These are phyloP conservation scores for Isatis lusitanica DNA, from an alignment of 441 rosid genomes.

Conservation along the genomic window DNA sequence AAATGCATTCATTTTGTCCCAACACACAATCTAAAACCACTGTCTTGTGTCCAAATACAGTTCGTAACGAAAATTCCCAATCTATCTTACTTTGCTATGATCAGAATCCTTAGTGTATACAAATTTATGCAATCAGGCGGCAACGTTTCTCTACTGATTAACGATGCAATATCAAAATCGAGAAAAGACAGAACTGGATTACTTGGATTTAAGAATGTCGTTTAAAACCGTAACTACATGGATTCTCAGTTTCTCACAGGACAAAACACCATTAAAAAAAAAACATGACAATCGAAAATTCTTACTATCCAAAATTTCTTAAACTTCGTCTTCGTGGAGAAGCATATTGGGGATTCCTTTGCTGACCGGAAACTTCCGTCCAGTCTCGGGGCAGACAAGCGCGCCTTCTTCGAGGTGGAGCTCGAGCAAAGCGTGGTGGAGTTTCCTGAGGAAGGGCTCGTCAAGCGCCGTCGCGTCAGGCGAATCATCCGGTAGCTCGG, in stretches of 20 bases:
- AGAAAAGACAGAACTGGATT: background rate
- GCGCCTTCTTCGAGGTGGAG: constrained; percentile 85
- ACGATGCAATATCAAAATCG: no score
- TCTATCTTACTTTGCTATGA: no score
- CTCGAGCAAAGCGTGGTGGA: constrained; percentile 90
- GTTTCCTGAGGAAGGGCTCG: constrained; percentile 58
- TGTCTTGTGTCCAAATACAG: background rate
- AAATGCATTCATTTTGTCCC: background rate
- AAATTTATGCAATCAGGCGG: no score
- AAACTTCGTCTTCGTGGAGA: constrained; percentile 92
- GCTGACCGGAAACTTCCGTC: constrained; percentile 72
- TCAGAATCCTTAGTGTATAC: no score
- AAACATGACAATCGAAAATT: no score
- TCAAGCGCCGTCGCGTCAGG: constrained; percentile 51
- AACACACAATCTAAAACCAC: background rate
- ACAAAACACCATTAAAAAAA: no score
- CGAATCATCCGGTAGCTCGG: constrained; percentile 63
- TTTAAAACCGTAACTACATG: no score
- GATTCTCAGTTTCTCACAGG: no score
- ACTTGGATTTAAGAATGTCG: no score
- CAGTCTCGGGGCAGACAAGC: constrained; percentile 84
- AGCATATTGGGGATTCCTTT: constrained; percentile 95
- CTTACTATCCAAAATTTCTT: constrained; percentile 19
- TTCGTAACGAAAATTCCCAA: background rate
- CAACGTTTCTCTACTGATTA: no score